Percentiles rank a stretch among this genome's conserved stretches.
Evolutionary conservation across 1,284 basidiomycete species (phyloP).

Genomic region (Cronartium ribicola): DNA sequence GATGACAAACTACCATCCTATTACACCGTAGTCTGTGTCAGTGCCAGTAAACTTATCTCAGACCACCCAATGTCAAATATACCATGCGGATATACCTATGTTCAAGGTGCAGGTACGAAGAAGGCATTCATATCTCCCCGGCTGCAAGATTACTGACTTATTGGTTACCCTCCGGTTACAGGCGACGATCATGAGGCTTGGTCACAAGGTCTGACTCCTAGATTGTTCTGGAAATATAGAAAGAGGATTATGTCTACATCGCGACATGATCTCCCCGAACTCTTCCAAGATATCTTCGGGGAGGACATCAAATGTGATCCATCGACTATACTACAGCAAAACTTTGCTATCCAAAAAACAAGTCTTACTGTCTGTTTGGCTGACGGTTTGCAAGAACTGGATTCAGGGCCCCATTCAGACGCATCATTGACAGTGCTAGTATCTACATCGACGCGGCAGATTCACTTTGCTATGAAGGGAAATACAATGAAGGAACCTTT

Average conservation of each 20-base stretch:
- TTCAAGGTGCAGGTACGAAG: slow-evolving; percentile 62
- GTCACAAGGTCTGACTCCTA: slow-evolving; percentile 71
- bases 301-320: neutral
- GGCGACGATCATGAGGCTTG: slow-evolving; percentile 85
- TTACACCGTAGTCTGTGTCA: slow-evolving; percentile 69
- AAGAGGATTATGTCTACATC: slow-evolving; percentile 56
- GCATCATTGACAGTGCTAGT: neutral
- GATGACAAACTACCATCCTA: slow-evolving; percentile 51
- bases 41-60: slow-evolving; percentile 64
- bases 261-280: slow-evolving; percentile 56
- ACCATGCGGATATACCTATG: slow-evolving; percentile 66
- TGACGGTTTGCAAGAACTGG: neutral
- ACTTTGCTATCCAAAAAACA: slow-evolving; percentile 11
- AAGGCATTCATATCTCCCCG: neutral
- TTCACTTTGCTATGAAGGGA: neutral
- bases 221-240: slow-evolving; percentile 65
- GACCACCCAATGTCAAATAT: slow-evolving; percentile 59
- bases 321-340: slow-evolving; percentile 11
- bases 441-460: neutral
- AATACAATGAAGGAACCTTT: neutral
- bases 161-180: slow-evolving; percentile 46
- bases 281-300: slow-evolving; percentile 57
- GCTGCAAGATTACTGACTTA: neutral
- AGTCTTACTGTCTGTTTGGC: slow-evolving; percentile 3
- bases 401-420: neutral